phyloP scores from a whole-genome alignment of 768 basidiomycete species.

The Termitomyces sp. region DNA sequence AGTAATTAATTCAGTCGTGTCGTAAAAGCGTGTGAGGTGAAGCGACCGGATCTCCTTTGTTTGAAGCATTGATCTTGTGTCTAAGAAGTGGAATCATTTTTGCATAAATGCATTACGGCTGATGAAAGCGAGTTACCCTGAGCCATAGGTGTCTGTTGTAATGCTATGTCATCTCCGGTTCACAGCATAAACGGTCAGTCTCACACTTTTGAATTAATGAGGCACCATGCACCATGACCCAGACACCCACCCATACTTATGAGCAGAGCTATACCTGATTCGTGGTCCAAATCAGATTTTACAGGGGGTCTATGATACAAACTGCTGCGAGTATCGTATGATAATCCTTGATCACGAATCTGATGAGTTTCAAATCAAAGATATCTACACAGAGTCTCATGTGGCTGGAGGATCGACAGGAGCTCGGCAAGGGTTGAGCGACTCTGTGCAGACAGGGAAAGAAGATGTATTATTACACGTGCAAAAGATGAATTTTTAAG shows the following conservation, averaged over 20 bases:
- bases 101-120: not conserved
- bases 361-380: not conserved
- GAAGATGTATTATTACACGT: slow-evolving; percentile 8
- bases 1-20: not conserved
- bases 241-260: no score
- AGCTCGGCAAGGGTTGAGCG: not conserved
- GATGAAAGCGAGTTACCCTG: not conserved
- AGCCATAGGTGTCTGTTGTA: not conserved
- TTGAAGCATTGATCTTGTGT: not conserved
- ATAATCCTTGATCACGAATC: not conserved
- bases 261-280: no score
- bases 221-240: not conserved
- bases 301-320: not conserved
- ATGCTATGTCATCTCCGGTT: not conserved
- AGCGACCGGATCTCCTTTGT: not conserved
- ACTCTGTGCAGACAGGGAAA: not conserved
- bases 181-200: not conserved
- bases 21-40: not conserved
- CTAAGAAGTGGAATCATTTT: not conserved
- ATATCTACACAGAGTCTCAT: not conserved
- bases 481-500: slow-evolving; percentile 7
- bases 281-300: no score
- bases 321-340: not conserved
- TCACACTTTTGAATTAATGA: not conserved
- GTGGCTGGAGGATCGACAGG: not conserved